Evolutionary conservation across 2,329 filamentous ascomycete genomes (phyloP), one percentile per base, ranked within the genome.

Genomic region (Rasamsonia emersonii): DNA sequence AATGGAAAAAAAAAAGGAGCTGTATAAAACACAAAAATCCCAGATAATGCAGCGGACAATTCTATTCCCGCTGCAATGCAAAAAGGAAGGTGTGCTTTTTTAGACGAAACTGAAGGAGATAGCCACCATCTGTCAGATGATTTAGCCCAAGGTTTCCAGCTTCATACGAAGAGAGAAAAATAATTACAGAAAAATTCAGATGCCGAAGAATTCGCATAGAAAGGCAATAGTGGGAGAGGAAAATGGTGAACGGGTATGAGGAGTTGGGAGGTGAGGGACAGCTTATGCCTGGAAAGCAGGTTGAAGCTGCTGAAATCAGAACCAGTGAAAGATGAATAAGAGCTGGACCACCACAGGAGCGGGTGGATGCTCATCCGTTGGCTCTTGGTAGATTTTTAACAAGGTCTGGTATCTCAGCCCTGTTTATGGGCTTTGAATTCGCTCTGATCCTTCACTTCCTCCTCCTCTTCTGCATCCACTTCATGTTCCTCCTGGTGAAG

Each of bases 401-500:
- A n/a, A n/a, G n/a, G n/a, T n/a, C n/a, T n/a, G n/a, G n/a, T n/a
- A n/a, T n/a, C n/a, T n/a, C n/a, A n/a, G n/a, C n/a, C n/a, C n/a
- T n/a, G n/a, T n/a, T n/a, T n/a, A n/a, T n/a, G n/a, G n/a, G n/a
- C n/a, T n/a, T n/a, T n/a, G n/a, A n/a, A 18, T 6, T 32, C 18
- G 18, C n/a, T 27, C 18, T 37, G 21, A 4, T 28, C 17, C 30
- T 19, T 35, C n/a, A 7, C 30, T 18, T 24, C 21, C 21, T 63
- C 46, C 28, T 54, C 56, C 13, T 59, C 46, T 25, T 61, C 54
- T 24, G 47, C 44, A 9, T 50, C 42, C 38, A 44, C 51, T 18
- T 54, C 55, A 13, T 46, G 37, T 10, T 56, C 50, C 15, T 61
- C 56, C 36, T 60, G 54, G 14, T 61, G 49, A 16, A 58, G 46